Conservation (phyloP, 1,284 basidiomycete species). For the Sanghuangporus weigelae region DNA sequence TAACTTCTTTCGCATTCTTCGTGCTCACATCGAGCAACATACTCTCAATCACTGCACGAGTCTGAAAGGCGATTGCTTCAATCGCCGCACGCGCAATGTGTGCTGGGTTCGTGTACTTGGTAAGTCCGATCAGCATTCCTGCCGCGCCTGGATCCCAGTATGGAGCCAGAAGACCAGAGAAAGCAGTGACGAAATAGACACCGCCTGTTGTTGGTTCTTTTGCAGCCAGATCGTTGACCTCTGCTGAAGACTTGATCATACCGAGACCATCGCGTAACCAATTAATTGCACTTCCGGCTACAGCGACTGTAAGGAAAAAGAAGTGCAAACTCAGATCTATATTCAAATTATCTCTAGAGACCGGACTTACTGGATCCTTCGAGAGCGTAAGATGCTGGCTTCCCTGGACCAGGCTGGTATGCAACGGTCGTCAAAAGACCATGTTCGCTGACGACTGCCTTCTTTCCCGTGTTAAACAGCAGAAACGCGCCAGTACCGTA, state of each 20-base stretch:
- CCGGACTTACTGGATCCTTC: constrained; percentile 80
- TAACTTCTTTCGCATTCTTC: background rate
- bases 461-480: constrained; percentile 87
- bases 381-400: constrained; percentile 85
- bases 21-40: constrained; percentile 82
- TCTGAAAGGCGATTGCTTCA: constrained; percentile 89
- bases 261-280: constrained; percentile 93
- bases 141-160: constrained; percentile 90
- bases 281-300: constrained; percentile 93
- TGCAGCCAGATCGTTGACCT: constrained; percentile 84
- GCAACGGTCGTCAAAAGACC: constrained; percentile 92
- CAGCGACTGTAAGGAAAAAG: constrained; percentile 61
- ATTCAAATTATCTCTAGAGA: background rate
- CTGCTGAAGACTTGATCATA: constrained; percentile 74
- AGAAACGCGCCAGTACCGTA: constrained; percentile 97
- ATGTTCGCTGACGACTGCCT: constrained; percentile 81
- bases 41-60: constrained; percentile 90
- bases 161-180: constrained; percentile 87
- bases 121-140: constrained; percentile 81
- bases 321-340: background rate
- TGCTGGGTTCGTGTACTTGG: constrained; percentile 88
- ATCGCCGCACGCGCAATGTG: constrained; percentile 94
- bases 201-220: constrained; percentile 82
- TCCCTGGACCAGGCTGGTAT: constrained; percentile 82
- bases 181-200: constrained; percentile 97